Base-by-base conservation (phyloP, 139 green algal genomes). In the Auxenochlorella protothecoides region DNA sequence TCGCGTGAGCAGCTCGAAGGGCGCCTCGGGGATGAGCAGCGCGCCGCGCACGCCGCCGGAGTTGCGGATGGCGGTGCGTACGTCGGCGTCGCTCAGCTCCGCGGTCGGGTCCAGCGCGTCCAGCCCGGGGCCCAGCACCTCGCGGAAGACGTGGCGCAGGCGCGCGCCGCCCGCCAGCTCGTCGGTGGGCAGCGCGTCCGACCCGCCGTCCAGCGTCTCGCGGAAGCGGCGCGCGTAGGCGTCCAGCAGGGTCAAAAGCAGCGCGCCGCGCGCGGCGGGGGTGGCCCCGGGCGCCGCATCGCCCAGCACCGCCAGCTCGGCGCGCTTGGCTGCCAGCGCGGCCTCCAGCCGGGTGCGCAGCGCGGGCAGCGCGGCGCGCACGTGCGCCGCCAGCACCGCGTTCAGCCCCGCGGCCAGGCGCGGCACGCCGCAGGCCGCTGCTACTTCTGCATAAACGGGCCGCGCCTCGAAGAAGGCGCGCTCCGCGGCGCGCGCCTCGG, bases 11-110 rank as follows among this genome's bases (percentile, higher is more conserved):
- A 97, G 77, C 87, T 98, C 93, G 81, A 98, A 98, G 2, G 93
- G 93, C 60, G 92, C 92, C 79, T 97, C 89, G 5, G 90, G 92
- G 57, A 97, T 92, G 10, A 96, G 76, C 71, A 96, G 80, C 9
- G 79, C 86, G 70, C 88, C 90, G 54, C 73, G 86, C 55, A 96
- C 88, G 59, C 92, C 93, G 16, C 84, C 88, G 55, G 82, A 89
- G 85, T 98, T 98, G 72, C 91, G 89, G 70, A 98, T 96, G 67
- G 91, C 92, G 7, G 90, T 98, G 16, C 86, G 83, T 59, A 98
- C 90, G 64, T 93, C 90, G 5, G 91, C 92, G 61, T 97, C 89
- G 5, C 71, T 81, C 66, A 97, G 82, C 76, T 96, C 88, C 72
- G 51, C 72, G 15, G 74, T 71, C 10, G 85, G 85, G 68, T 89